These are phyloP conservation scores for Beta vulgaris DNA, from an alignment of 148 eudicot genomes.

Conservation along the genomic window DNA sequence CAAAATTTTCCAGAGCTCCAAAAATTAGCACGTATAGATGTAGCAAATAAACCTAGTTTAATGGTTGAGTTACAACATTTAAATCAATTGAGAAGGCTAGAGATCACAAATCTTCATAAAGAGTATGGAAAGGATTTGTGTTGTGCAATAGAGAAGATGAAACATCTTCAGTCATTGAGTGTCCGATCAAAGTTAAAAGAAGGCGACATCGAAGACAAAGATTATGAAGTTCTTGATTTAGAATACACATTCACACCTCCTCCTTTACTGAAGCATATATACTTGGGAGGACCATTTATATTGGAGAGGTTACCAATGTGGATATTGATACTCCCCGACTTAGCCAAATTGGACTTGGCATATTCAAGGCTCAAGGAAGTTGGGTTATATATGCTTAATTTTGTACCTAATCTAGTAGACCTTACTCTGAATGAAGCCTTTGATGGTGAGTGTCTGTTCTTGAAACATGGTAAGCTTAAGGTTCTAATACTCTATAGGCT, in stretches of 20 bases:
- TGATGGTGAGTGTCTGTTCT: too few relatives aligned
- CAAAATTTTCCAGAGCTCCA: background rate
- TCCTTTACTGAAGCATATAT: background rate
- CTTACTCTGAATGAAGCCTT: constrained; percentile 1
- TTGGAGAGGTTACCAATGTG: constrained; percentile 12
- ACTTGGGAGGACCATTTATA: constrained; percentile 5
- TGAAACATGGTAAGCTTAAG: too few relatives aligned
- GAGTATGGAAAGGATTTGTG: background rate
- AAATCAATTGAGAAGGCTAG: background rate
- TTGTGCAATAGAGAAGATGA: background rate
- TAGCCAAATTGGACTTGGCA: background rate
- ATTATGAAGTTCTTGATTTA: constrained; percentile 3
- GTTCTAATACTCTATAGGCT: too few relatives aligned
- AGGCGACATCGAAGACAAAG: too few relatives aligned
- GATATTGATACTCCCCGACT: background rate
- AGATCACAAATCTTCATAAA: background rate
- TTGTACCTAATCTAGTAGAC: background rate
- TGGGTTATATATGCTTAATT: background rate
- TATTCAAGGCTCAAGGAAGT: background rate
- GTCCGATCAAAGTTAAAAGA: background rate
- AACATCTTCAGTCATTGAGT: constrained; percentile 5
- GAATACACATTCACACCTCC: constrained; percentile 1
- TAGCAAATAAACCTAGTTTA: background rate
- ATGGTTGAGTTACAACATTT: background rate
- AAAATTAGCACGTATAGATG: background rate